phyloP scores from a whole-genome alignment of 1,284 basidiomycete species.

The Vanrija humicola region DNA sequence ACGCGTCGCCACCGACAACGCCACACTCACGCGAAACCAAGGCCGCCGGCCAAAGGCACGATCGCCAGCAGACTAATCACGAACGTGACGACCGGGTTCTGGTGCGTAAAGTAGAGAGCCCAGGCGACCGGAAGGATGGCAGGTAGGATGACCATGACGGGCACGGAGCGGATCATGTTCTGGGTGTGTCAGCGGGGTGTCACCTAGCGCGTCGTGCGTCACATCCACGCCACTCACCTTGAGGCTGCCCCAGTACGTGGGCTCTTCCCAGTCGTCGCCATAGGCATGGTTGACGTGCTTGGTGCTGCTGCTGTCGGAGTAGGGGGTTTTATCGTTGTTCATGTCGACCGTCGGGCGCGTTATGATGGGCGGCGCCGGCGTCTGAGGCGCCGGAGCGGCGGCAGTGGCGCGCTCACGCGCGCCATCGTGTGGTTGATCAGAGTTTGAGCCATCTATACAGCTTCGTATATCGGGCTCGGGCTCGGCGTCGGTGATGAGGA shows the following conservation, averaged over 20 bases:
- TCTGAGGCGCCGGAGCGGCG: neutral
- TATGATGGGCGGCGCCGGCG: neutral
- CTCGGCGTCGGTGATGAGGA: slow-evolving; percentile 13
- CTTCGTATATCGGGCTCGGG: slow-evolving; percentile 26
- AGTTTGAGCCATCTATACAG: slow-evolving; percentile 1
- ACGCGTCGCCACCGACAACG: neutral
- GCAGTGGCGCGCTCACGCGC: neutral
- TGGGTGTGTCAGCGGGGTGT: slow-evolving; percentile 2
- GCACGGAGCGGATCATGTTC: slow-evolving; percentile 37
- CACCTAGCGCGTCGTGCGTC: no score
- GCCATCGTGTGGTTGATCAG: neutral
- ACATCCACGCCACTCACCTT: slow-evolving; percentile 8
- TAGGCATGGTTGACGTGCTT: neutral
- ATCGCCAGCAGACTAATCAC: slow-evolving; percentile 60
- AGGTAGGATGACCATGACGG: slow-evolving; percentile 38
- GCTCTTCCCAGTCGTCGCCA: neutral
- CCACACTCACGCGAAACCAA: slow-evolving; percentile 46
- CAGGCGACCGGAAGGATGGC: slow-evolving; percentile 60
- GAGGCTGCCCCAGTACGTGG: slow-evolving; percentile 11
- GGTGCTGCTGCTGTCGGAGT: neutral
- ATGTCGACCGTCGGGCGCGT: no score
- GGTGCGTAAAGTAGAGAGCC: slow-evolving; percentile 63
- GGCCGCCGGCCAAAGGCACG: slow-evolving; percentile 51
- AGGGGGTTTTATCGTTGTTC: neutral
- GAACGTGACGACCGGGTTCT: slow-evolving; percentile 61